These are phyloP conservation scores for Kazachstania africana DNA, from an alignment of 805 yeast genomes.

Conservation along the genomic window DNA sequence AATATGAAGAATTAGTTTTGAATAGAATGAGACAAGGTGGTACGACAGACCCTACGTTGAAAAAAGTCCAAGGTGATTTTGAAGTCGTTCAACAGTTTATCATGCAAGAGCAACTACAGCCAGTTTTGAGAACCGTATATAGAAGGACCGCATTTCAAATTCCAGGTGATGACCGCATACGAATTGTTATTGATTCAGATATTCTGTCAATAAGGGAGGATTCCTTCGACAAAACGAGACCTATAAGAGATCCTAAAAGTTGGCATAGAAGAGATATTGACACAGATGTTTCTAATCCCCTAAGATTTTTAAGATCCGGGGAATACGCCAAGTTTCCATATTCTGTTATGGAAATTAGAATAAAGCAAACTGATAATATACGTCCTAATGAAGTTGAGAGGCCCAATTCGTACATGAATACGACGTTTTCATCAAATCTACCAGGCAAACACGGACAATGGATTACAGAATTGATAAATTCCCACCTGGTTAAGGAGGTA, in stretches of 20 bases:
- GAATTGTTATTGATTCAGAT: conserved; percentile 85
- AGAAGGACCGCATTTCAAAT: conserved; percentile 94
- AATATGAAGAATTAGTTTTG: conserved; percentile 38
- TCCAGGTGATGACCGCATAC: conserved; percentile 90
- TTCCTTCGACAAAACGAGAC: conserved; percentile 69
- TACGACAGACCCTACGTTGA: conserved; percentile 39
- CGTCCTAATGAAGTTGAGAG: no score
- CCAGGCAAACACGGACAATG: conserved; percentile 50
- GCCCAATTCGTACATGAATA: conserved; percentile 26
- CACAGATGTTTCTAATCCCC: conserved; percentile 56
- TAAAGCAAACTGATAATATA: conserved; percentile 33
- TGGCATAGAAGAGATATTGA: conserved; percentile 95
- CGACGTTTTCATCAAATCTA: conserved; percentile 20
- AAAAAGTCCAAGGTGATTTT: conserved; percentile 42
- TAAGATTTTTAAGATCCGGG: conserved; percentile 68
- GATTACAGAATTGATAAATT: conserved; percentile 76
- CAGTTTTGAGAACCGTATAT: conserved; percentile 75
- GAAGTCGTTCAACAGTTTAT: conserved; percentile 54
- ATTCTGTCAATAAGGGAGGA: conserved; percentile 84
- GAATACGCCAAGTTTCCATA: conserved; percentile 78
- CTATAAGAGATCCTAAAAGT: conserved; percentile 74
- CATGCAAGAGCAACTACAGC: conserved; percentile 56
- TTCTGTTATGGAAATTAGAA: conserved; percentile 78
- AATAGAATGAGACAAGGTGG: conserved; percentile 55
- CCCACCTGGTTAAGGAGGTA: conserved; percentile 82